Percentiles rank a stretch among this genome's conserved stretches.
Evolutionary conservation across 2,329 filamentous ascomycete species (phyloP).

Genomic region (Cladosporium sp.): DNA sequence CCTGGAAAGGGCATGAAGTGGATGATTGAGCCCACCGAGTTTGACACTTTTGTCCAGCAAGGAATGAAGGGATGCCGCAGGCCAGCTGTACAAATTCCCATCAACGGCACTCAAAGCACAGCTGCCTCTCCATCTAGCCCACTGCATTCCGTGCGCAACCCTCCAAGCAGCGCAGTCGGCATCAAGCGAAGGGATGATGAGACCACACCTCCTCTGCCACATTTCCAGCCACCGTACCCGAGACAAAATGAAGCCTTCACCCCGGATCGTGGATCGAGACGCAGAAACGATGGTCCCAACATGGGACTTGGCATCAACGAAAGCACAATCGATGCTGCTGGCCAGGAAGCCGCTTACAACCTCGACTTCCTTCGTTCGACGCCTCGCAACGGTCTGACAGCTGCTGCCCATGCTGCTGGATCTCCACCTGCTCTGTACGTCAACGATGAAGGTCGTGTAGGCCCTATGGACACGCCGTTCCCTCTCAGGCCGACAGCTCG

Average conservation of each 20-base stretch:
- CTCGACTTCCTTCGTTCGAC: slow-evolving; percentile 28
- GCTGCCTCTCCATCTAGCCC: slow-evolving; percentile 48
- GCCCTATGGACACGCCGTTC: slow-evolving; percentile 34
- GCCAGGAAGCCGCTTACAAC: slow-evolving; percentile 10
- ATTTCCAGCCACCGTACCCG: slow-evolving; percentile 39
- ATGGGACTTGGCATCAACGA: slow-evolving; percentile 31
- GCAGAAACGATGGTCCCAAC: slow-evolving; percentile 21
- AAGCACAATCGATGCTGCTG: slow-evolving; percentile 21
- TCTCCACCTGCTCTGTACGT: slow-evolving; percentile 36
- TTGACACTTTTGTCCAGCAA: slow-evolving; percentile 82
- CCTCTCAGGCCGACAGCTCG: slow-evolving; percentile 49
- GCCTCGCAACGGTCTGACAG: slow-evolving; percentile 33
- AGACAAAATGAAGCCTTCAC: slow-evolving; percentile 47
- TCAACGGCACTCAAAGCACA: slow-evolving; percentile 33
- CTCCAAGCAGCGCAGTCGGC: slow-evolving; percentile 38
- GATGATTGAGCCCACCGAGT: slow-evolving; percentile 80
- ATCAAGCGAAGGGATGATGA: slow-evolving; percentile 29
- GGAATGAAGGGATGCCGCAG: slow-evolving; percentile 42
- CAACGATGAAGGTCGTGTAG: slow-evolving; percentile 32
- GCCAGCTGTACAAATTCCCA: slow-evolving; percentile 26
- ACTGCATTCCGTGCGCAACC: slow-evolving; percentile 43
- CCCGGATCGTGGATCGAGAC: slow-evolving; percentile 49
- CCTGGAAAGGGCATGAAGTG: slow-evolving; percentile 99
- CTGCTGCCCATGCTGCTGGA: slow-evolving; percentile 33
- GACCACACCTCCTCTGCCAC: slow-evolving; percentile 42